These are phyloP conservation scores for Peterozyma xylosa DNA, from an alignment of 805 yeast species.

Conservation along the genomic window DNA sequence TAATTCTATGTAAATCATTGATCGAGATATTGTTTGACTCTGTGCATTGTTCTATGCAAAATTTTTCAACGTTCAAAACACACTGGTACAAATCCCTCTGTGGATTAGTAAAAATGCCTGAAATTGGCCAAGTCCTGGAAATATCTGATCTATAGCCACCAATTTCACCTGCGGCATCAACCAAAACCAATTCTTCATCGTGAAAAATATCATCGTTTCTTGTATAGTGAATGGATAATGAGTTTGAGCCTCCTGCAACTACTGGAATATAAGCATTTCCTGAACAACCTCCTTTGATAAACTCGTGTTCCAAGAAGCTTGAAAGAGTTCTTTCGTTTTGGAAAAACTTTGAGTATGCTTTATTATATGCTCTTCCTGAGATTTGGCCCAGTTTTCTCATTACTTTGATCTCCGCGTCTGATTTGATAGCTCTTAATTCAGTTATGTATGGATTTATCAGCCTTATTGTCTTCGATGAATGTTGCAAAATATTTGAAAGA, in stretches of 20 bases:
- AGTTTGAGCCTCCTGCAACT: slow-evolving; percentile 88
- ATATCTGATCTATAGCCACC: slow-evolving; percentile 97
- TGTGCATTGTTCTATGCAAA: slow-evolving; percentile 66
- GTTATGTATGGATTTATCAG: slow-evolving; percentile 37
- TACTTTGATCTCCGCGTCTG: slow-evolving; percentile 64
- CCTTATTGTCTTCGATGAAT: slow-evolving; percentile 27
- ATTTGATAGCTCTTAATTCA: slow-evolving; percentile 60
- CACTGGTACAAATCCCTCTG: slow-evolving; percentile 87
- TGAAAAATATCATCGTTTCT: slow-evolving; percentile 79
- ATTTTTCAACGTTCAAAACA: slow-evolving; percentile 74
- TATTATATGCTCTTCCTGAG: slow-evolving; percentile 77
- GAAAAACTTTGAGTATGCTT: slow-evolving; percentile 65
- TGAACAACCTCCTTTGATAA: slow-evolving; percentile 84
- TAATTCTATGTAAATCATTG: slow-evolving; percentile 67
- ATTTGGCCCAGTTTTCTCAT: slow-evolving; percentile 81
- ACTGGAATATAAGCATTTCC: slow-evolving; percentile 90
- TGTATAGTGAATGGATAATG: slow-evolving; percentile 89
- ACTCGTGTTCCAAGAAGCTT: slow-evolving; percentile 74
- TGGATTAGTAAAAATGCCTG: slow-evolving; percentile 63
- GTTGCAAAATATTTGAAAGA: slow-evolving; percentile 17
- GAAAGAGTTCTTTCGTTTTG: slow-evolving; percentile 71
- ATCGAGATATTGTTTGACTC: slow-evolving; percentile 45
- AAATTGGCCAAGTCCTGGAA: slow-evolving; percentile 93
- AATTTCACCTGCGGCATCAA: slow-evolving; percentile 89
- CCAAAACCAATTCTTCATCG: slow-evolving; percentile 76